These are phyloP conservation scores for Ogataea henricii DNA, from an alignment of 805 yeast genomes.

Conservation along the genomic window DNA sequence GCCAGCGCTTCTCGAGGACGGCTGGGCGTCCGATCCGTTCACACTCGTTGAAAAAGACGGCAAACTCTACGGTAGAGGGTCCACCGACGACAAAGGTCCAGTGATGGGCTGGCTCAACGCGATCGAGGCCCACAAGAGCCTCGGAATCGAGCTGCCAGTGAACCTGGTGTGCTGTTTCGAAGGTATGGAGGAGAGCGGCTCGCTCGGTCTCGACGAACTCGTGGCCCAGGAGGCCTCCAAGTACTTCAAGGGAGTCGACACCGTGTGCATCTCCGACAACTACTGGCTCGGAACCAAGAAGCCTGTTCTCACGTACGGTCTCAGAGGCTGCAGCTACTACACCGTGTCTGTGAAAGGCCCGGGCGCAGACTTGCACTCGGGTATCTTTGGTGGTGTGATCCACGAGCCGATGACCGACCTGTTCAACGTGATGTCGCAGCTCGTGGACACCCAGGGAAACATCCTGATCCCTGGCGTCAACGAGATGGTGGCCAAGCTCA, in stretches of 20 bases:
- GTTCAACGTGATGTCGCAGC: conserved; percentile 68
- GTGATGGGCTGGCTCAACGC: conserved; percentile 95
- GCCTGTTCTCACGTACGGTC: conserved; percentile 96
- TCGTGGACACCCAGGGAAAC: conserved; percentile 81
- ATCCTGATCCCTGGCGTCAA: conserved; percentile 84
- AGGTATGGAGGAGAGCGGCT: conserved; percentile 99
- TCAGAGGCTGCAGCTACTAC: conserved; percentile 95
- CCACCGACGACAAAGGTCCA: conserved; percentile 98
- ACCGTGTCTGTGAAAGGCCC: conserved; percentile 85
- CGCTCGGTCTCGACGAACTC: conserved; percentile 84
- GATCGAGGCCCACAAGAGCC: conserved; percentile 83
- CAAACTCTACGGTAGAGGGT: conserved; percentile 85
- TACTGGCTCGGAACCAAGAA: conserved; percentile 98
- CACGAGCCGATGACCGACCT: conserved; percentile 98
- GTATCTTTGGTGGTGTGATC: conserved; percentile 95
- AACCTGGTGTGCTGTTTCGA: conserved; percentile 92
- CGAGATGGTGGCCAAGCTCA: conserved; percentile 94
- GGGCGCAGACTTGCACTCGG: conserved; percentile 95
- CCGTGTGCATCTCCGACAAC: conserved; percentile 95
- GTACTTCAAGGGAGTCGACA: conserved; percentile 87
- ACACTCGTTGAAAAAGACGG: conserved; percentile 66
- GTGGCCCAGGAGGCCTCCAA: conserved; percentile 74
- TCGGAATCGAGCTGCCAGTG: conserved; percentile 88
- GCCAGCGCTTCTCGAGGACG: conserved; percentile 90
- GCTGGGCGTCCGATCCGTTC: conserved; percentile 96